Evolutionary conservation across 2,329 filamentous ascomycete species (phyloP).

Genomic region (Daldinia eschscholtzii): DNA sequence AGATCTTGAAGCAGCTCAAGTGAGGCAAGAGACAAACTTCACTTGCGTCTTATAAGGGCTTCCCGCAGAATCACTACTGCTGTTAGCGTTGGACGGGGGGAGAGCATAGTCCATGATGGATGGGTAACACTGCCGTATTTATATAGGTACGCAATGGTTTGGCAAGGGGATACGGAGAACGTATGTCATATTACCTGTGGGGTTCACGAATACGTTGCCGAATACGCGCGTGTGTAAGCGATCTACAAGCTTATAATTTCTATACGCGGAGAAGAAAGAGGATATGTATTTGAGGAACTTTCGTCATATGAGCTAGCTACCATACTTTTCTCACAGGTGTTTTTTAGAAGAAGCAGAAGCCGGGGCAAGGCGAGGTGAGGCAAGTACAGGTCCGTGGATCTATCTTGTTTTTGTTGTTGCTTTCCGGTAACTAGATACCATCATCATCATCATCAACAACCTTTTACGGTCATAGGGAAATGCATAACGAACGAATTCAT

Average conservation of each 20-base stretch:
- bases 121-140: neutral
- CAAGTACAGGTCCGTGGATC: constrained; percentile 18
- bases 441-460: constrained; percentile 10
- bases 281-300: neutral
- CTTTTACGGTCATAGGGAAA: constrained; percentile 15
- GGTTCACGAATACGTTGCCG: constrained; percentile 10
- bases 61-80: neutral
- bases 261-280: neutral
- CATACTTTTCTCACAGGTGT: neutral
- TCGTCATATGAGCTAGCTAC: neutral
- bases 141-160: neutral
- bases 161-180: neutral
- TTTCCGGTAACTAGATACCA: constrained; percentile 36
- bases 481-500: constrained; percentile 38
- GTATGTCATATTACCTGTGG: neutral
- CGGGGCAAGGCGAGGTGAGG: constrained; percentile 6
- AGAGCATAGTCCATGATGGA: neutral
- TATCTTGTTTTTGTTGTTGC: constrained; percentile 15
- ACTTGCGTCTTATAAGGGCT: neutral
- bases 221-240: neutral
- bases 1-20: constrained; percentile 72
- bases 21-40: constrained; percentile 47
- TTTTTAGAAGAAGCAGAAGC: neutral
- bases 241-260: neutral
- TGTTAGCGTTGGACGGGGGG: neutral